These are phyloP conservation scores for Auriscalpium microsporum DNA, from an alignment of 768 basidiomycete species.

Conservation along the genomic window DNA sequence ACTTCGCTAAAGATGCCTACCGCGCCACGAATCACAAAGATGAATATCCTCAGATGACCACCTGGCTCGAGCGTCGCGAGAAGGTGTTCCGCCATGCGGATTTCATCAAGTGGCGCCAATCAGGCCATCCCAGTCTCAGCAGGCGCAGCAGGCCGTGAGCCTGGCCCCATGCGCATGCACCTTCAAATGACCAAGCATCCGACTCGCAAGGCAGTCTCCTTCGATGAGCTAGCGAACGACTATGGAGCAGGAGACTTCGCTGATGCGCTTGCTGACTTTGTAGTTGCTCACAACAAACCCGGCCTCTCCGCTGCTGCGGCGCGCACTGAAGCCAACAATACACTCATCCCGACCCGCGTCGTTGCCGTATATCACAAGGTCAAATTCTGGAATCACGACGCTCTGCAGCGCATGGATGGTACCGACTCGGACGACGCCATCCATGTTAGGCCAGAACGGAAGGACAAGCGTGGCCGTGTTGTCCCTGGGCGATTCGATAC, in stretches of 20 bases:
- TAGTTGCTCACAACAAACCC: not conserved
- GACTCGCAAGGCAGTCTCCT: not conserved
- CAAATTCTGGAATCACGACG: constrained; percentile 1
- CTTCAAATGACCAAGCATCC: not conserved
- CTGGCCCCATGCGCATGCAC: too few relatives aligned
- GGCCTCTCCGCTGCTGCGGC: too few relatives aligned
- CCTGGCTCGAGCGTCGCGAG: not conserved
- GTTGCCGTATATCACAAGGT: not conserved
- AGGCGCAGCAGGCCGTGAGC: not conserved
- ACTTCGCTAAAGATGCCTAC: constrained; percentile 1
- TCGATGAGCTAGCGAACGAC: not conserved
- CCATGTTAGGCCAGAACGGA: not conserved
- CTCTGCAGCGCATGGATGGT: not conserved
- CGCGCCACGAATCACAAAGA: constrained; percentile 1
- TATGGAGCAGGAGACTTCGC: not conserved
- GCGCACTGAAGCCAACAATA: too few relatives aligned
- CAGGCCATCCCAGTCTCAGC: too few relatives aligned
- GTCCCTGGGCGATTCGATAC: constrained; percentile 4
- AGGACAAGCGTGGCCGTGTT: not conserved
- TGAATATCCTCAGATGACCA: not conserved
- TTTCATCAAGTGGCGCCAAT: not conserved
- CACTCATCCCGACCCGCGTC: not conserved
- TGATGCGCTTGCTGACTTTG: not conserved
- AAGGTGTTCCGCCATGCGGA: not conserved
- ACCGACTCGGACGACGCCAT: not conserved